These are phyloP conservation scores for Drechslera avenae DNA, from an alignment of 2,329 filamentous ascomycete species.

Conservation along the genomic window DNA sequence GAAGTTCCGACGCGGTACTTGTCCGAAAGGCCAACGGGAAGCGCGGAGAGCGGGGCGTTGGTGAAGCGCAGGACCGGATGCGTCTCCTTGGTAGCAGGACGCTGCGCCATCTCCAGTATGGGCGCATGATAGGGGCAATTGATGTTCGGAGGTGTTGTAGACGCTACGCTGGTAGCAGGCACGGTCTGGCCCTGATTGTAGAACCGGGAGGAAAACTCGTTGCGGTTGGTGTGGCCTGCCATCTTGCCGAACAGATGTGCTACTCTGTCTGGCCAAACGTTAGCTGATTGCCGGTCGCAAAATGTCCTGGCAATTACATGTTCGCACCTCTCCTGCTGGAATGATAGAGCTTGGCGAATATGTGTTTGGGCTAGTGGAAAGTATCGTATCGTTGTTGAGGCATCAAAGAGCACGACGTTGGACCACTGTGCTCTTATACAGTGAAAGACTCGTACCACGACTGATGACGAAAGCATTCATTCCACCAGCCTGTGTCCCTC, in stretches of 20 bases:
- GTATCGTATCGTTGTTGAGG: too few species aligned
- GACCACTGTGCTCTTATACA: too few species aligned
- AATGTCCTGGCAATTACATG: not conserved
- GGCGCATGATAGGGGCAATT: conserved; percentile 6
- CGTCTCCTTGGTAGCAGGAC: not conserved
- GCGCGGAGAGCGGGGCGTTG: not conserved
- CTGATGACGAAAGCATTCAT: too few species aligned
- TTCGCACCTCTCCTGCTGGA: too few species aligned
- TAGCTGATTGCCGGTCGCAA: not conserved
- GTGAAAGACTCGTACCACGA: too few species aligned
- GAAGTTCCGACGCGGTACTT: conserved; percentile 9
- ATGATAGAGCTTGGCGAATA: too few species aligned
- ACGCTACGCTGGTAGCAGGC: not conserved
- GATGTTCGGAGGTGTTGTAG: not conserved
- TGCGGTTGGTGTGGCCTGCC: not conserved
- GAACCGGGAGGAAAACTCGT: conserved; percentile 1
- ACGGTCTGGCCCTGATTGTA: not conserved
- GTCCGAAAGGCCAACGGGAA: not conserved
- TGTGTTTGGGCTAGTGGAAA: too few species aligned
- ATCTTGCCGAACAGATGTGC: not conserved
- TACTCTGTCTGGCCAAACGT: not conserved
- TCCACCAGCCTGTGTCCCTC: too few species aligned
- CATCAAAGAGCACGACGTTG: too few species aligned
- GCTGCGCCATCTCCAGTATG: not conserved
- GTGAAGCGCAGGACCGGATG: not conserved